Base-by-base conservation (phyloP, 768 basidiomycete species). In the Botryobasidium botryosum region DNA sequence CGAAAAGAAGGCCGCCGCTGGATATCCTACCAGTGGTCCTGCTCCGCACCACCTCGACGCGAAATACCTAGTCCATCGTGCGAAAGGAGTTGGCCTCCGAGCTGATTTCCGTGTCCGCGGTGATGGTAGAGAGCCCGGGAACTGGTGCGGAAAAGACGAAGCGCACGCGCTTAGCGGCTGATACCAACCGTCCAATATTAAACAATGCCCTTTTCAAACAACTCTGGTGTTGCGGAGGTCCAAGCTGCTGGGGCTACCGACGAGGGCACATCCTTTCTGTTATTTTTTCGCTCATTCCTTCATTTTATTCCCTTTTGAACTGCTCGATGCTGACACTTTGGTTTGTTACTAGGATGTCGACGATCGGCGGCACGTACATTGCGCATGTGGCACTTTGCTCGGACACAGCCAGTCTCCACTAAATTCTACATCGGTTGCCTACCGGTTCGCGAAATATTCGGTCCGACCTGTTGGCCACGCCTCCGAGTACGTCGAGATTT, bases 1-100 rank as follows among this genome's bases (percentile, higher is more conserved):
- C 82, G 73, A 61, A 43, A 90, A 96, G 91, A 96, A 96, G 80
- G 80, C 76, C 77, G 72, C 69, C 86, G 70, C 75, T 79, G 84
- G 70, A 51, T 48, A 51, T 48, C 55, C 68, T 62, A 81, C 75
- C 77, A 72, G 68, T 67, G 82, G 72, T 65, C 61, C 61, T 62
- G 53, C 55, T 45, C 33, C 29, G n/a, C 26, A 15, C 27, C 12
- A 15, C 37, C 29, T 25, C 23, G 24, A 25, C 27, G 37, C 26
- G 26, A 13, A n/a, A n/a, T n/a, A n/a, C n/a, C n/a, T n/a, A n/a
- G 8, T 13, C 26, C 23, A 8, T 31, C 23, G 26, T 42, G 40
- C 40, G 40, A 42, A 42, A 42, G 40, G 27, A n/a, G 13, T 28
- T 10, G 40, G 24, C 10, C 40, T 26, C 13, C 20, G 40, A 21